Conservation (phyloP, 805 yeast genomes). For the Candida morakotiae region DNA sequence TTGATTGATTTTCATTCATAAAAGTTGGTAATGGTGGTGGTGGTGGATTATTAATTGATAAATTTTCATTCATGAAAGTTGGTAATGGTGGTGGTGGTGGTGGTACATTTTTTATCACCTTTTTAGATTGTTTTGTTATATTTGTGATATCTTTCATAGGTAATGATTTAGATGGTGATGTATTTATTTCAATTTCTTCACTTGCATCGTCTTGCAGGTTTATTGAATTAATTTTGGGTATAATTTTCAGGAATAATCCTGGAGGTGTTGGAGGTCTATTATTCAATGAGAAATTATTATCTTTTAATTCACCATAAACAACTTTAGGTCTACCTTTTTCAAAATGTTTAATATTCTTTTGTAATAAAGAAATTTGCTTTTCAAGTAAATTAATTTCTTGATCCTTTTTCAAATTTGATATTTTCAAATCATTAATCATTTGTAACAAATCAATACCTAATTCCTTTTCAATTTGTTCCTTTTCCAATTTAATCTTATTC, state of each 20-base stretch:
- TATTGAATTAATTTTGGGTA: not conserved
- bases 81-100: conserved; percentile 14
- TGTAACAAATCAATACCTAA: conserved; percentile 18
- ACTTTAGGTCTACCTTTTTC: conserved; percentile 10
- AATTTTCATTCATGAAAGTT: not conserved
- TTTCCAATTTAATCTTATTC: conserved; percentile 18
- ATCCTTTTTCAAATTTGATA: conserved; percentile 17
- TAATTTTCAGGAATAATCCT: conserved; percentile 2
- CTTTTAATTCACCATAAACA: conserved; percentile 4
- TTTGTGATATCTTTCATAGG: no score
- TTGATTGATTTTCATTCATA: conserved; percentile 2
- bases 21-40: conserved; percentile 13
- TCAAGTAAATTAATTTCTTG: conserved; percentile 21
- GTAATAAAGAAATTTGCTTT: conserved; percentile 21
- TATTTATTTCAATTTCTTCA: no score
- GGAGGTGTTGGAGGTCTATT: conserved; percentile 13
- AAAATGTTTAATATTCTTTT: conserved; percentile 17
- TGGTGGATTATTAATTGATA: conserved; percentile 7
- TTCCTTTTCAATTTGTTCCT: conserved; percentile 17
- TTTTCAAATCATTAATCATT: conserved; percentile 19
- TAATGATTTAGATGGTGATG: no score
- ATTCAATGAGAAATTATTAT: not conserved
- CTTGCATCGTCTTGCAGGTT: conserved; percentile 2
- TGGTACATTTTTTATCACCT: no score
- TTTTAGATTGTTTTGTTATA: no score